Percentiles rank a stretch among this genome's conserved stretches.
Evolutionary conservation across 108 stramenopile genomes (phyloP).

Genomic region (Nannochloropsis granulata): DNA sequence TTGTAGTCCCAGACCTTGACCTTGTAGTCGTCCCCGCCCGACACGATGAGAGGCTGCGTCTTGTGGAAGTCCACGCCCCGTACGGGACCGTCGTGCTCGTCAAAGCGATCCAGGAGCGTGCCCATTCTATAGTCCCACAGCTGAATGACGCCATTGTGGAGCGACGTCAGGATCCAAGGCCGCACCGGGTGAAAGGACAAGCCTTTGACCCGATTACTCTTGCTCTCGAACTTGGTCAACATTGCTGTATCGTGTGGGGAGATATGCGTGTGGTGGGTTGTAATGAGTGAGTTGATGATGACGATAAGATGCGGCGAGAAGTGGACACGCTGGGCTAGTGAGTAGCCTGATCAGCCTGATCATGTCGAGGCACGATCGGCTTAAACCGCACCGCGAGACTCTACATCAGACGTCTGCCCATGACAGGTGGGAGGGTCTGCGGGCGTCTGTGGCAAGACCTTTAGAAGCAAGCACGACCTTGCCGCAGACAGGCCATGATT

Average conservation of each 20-base stretch:
- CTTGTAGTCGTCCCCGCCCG: constrained; percentile 98
- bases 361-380: too few species aligned
- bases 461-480: too few species aligned
- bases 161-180: constrained; percentile 92
- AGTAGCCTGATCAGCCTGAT: too few species aligned
- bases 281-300: too few species aligned
- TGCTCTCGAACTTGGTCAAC: constrained; percentile 74
- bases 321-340: too few species aligned
- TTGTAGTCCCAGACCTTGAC: constrained; percentile 99
- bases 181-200: constrained; percentile 96
- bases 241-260: not conserved
- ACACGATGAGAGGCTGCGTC: constrained; percentile 79
- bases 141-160: constrained; percentile 95
- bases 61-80: constrained; percentile 97
- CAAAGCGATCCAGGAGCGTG: constrained; percentile 94
- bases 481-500: too few species aligned
- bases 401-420: too few species aligned
- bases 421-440: too few species aligned
- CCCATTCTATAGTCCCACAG: constrained; percentile 99
- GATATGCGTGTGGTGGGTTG: too few species aligned
- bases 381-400: too few species aligned
- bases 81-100: constrained; percentile 98
- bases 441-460: too few species aligned
- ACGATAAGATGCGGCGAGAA: too few species aligned
- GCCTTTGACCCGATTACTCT: constrained; percentile 96